Base-by-base conservation (phyloP, 2,329 filamentous ascomycete species). In the Diaporthe helianthi region DNA sequence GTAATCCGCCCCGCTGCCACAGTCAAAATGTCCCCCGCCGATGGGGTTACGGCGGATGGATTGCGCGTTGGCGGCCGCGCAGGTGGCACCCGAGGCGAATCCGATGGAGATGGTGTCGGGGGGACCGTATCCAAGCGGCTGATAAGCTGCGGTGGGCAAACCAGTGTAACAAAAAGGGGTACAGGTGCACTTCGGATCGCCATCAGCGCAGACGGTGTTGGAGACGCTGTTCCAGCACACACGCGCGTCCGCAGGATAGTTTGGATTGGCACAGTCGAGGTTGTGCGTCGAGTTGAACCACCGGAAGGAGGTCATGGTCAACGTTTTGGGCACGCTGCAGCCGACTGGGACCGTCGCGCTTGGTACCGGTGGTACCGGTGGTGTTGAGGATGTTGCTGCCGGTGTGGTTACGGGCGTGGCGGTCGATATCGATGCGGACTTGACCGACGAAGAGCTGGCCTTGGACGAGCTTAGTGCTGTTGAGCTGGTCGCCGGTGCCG, bases 261-360 rank as follows among this genome's bases (percentile, higher is more conserved):
- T 61, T 1, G 33, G 29, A 6, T 26, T 24, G 9, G 38, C 68
- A 53, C 68, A 69, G 63, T 69, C 68, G 22, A 69, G 26, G 12
- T 69, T 69, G 36, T 67, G 63, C 6, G 68, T 65, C 12, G 68
- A 69, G 63, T 67, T 69, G 63, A 69, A 61, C 68, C 68, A 69
- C 15, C 24, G 22, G 46, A 69, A 67, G 4, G 61, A 61, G 26
- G 68, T 58, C 36, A 69, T 69, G 33, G 29, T 69, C 17, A 52
- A 24, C 15, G 26, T 67, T 12, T 47, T 52, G 2, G 68, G 31
- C 8, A 65, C 52, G 7, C 33, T 55, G 53, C 68, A 69, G 12
- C 66, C 54, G n/a, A 54, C 33, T 26, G 65, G 65, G 6, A 68
- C 46, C 9, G 54, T 61, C 15, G 61, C 54, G 10, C 22, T 10